Base-by-base conservation (phyloP, 495 filamentous ascomycete species). In the Collariella sp. region DNA sequence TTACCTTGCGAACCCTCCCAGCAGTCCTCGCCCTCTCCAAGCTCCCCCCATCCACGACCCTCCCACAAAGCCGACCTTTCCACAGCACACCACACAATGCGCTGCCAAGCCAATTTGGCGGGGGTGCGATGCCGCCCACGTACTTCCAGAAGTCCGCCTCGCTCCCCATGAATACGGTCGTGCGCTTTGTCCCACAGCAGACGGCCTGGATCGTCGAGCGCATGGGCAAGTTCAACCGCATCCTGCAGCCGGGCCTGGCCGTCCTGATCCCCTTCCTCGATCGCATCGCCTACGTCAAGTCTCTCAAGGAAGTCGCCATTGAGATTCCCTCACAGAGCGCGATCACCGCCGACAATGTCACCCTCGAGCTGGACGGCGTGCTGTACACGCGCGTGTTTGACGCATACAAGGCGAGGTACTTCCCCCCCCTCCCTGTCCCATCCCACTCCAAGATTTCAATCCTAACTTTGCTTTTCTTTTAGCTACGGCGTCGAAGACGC, bases 131-230 rank as follows among this genome's bases (percentile, higher is more conserved):
- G n/a, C 75, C 76, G 50, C 70, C 74, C 9, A 74, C 76, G 19
- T 82, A 82, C 64, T 82, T 82, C 68, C 76, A 79, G 51, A 72
- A 73, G 48, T 70, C 76, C 31, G 15, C 24, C 10, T 76, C 76
- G 15, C 76, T 95, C 23, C 93, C 93, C 20, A 85, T 90, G 51
- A 98, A 97, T 73, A 97, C 94, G 22, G 77, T 98, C 60, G 79
- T 98, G 58, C 89, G 91, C 51, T 98, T 98, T 75, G 94, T 98
- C 24, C 93, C 94, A 10, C 94, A 98, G 70, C 93, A 97, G 75
- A 96, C 91, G 51, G 94, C 93, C 74, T 98, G 94, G 94, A 89
- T 98, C 54, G 93, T 98, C 36, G 94, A 98, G 74, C 88, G 93
- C 57, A 98, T 98, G 93, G 93, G 93, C 45, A 91, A 90, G 67